phyloP scores from a whole-genome alignment of 2,329 filamentous ascomycete species.

The Epichloe glyceriae region DNA sequence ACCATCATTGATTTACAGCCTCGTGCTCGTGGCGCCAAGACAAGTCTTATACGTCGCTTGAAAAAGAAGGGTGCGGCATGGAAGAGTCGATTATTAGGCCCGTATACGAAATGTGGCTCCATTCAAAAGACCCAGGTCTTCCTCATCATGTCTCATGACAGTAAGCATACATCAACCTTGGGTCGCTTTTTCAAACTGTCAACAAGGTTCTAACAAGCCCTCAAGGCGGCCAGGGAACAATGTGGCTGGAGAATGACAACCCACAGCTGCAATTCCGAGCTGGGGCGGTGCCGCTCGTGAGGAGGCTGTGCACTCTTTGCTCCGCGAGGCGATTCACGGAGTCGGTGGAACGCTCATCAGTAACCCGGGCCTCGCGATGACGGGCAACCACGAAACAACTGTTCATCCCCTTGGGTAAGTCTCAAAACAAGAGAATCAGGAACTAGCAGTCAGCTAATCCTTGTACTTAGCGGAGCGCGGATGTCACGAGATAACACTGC shows the following conservation, averaged over 20 bases:
- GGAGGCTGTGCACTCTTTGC: constrained; percentile 34
- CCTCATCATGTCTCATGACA: constrained; percentile 55
- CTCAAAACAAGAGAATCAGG: too few relatives aligned
- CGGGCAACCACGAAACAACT: constrained; percentile 45
- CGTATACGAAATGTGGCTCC: constrained; percentile 41
- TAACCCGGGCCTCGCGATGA: constrained; percentile 42
- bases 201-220: background rate
- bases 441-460: background rate
- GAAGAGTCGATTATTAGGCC: constrained; percentile 43
- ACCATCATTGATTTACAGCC: constrained; percentile 36
- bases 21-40: constrained; percentile 22
- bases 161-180: constrained; percentile 16
- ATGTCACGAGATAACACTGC: constrained; percentile 49
- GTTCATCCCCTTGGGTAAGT: constrained; percentile 48
- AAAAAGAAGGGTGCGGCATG: constrained; percentile 7
- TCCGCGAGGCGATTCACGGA: constrained; percentile 40
- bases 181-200: background rate
- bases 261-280: constrained; percentile 47
- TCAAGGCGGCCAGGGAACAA: constrained; percentile 42
- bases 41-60: background rate
- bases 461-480: constrained; percentile 39
- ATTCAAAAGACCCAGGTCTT: constrained; percentile 50
- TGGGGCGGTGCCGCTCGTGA: constrained; percentile 44
- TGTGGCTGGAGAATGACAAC: constrained; percentile 47
- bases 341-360: constrained; percentile 48